Evolutionary conservation across 2,329 filamentous ascomycete genomes (phyloP), one percentile per base, ranked within the genome.

Genomic region (Exophiala sp.): DNA sequence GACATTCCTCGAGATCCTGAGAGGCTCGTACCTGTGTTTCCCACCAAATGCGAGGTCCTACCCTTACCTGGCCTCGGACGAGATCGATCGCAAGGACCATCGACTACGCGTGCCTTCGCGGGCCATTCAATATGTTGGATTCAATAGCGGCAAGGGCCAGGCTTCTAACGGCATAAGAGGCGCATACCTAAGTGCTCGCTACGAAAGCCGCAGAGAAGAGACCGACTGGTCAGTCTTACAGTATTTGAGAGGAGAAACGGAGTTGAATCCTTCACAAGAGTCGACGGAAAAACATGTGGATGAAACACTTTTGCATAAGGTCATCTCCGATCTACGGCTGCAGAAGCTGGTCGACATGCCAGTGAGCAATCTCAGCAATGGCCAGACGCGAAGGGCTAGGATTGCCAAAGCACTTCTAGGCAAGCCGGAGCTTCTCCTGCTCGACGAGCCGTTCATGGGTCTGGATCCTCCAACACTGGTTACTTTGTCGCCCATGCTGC

Each of bases 391-490:
- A 56, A 75, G 93, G 47, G 86, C 91, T 6, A 81, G 88, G 55
- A 95, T 98, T 59, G 93, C 89, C 1, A 86, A 88, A 60, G 89
- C 90, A 0, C 70, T 98, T 43, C 74, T 97, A 51, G 81, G 75
- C 5, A 77, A 78, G 45, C 93, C 93, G 0, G 86, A 94, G 66
- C 77, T 95, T 9, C 65, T 98, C 53, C 74, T 97, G 45, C 74
- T 95, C 2, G 93, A 98, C 68, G 91, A 95, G 61, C 91, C 93
- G 1, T 96, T 96, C 64, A 95, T 79, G 86, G 91, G 93, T 0
- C 74, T 98, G 13, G 93, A 97, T 66, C 93, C 91, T 11, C 83
- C 83, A 4, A 94, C 89, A 0, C 79, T 87, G 10, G 74, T 78
- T 10, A 78, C 79, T 1, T 70, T 97, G 58, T 91, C 86, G 34